Conservation (phyloP, 2,329 filamentous ascomycete species). For the Zasmidium citrigriseum region DNA sequence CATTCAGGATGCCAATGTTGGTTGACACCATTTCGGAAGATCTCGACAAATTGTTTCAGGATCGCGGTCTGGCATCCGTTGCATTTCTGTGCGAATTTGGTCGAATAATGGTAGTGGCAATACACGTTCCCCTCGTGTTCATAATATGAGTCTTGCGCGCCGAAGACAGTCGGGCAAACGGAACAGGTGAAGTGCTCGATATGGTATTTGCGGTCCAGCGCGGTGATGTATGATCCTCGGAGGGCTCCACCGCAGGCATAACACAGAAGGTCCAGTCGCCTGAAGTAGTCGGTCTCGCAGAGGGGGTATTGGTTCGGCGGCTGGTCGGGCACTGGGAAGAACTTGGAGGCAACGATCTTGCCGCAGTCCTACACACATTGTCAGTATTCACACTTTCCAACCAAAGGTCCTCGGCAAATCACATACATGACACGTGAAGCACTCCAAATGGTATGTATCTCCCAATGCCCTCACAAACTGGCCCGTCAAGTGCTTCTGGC, state of each 20-base stretch:
- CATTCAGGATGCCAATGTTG: slow-evolving; percentile 99
- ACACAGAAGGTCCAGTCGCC: slow-evolving; percentile 85
- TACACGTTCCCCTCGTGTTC: slow-evolving; percentile 96
- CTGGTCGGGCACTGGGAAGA: slow-evolving; percentile 94
- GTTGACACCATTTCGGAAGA: slow-evolving; percentile 95
- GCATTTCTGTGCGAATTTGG: slow-evolving; percentile 91
- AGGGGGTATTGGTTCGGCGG: slow-evolving; percentile 88
- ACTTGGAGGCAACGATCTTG: slow-evolving; percentile 96
- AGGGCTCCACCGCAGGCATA: slow-evolving; percentile 89
- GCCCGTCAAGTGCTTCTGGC: slow-evolving; percentile 80
- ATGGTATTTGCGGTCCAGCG: slow-evolving; percentile 95
- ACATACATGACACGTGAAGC: slow-evolving; percentile 93
- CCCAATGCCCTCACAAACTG: slow-evolving; percentile 95
- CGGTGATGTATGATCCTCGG: slow-evolving; percentile 96
- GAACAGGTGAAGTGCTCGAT: slow-evolving; percentile 99
- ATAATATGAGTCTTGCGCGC: slow-evolving; percentile 97
- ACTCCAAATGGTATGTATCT: slow-evolving; percentile 94
- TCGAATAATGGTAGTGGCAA: slow-evolving; percentile 98
- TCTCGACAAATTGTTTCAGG: slow-evolving; percentile 98
- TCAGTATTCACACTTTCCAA: slow-evolving; percentile 28
- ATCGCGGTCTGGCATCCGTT: slow-evolving; percentile 97
- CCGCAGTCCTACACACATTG: slow-evolving; percentile 77
- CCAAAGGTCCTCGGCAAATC: not conserved
- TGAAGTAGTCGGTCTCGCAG: slow-evolving; percentile 97
- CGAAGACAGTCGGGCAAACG: slow-evolving; percentile 95